A percentile compares a stretch with the other conserved stretches of the same genome.
phyloP scores from a whole-genome alignment of 2,329 filamentous ascomycete genomes.

The Fusarium guadeloupense region DNA sequence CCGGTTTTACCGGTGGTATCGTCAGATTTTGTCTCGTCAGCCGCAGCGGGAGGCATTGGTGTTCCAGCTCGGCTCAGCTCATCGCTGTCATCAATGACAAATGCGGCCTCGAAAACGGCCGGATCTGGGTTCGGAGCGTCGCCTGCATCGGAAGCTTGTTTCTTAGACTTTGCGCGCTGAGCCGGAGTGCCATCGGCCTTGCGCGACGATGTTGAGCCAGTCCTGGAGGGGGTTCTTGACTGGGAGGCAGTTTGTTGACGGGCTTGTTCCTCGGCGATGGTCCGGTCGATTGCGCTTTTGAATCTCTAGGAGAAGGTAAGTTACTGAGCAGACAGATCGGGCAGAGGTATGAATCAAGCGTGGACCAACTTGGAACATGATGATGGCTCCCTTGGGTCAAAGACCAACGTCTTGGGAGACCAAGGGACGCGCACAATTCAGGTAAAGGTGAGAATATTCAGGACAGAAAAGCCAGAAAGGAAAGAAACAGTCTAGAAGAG shows the following conservation, averaged over 20 bases:
- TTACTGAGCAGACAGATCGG: background rate
- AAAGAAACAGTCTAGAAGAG: constrained; percentile 7
- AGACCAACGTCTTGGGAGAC: constrained; percentile 28
- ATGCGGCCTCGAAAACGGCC: constrained; percentile 85
- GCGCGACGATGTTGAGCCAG: constrained; percentile 50
- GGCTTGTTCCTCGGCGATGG: constrained; percentile 91
- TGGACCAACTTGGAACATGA: constrained; percentile 48
- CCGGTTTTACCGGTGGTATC: constrained; percentile 24
- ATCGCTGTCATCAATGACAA: constrained; percentile 86
- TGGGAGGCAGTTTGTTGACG: constrained; percentile 69
- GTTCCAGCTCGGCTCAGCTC: constrained; percentile 70
- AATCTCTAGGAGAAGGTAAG: constrained; percentile 67
- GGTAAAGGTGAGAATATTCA: background rate
- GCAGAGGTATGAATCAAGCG: background rate
- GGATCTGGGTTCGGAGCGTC: constrained; percentile 75
- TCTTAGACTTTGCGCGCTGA: constrained; percentile 52
- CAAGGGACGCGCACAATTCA: constrained; percentile 30
- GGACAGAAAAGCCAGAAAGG: background rate
- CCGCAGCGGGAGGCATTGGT: constrained; percentile 56
- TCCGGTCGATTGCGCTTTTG: constrained; percentile 84
- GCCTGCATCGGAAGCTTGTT: constrained; percentile 48
- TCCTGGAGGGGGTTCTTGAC: constrained; percentile 54
- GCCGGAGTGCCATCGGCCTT: constrained; percentile 51
- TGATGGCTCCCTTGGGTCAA: constrained; percentile 35
- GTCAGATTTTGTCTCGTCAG: constrained; percentile 47